Conservation (phyloP, 495 filamentous ascomycete genomes). For the Lophium mytilinum region DNA sequence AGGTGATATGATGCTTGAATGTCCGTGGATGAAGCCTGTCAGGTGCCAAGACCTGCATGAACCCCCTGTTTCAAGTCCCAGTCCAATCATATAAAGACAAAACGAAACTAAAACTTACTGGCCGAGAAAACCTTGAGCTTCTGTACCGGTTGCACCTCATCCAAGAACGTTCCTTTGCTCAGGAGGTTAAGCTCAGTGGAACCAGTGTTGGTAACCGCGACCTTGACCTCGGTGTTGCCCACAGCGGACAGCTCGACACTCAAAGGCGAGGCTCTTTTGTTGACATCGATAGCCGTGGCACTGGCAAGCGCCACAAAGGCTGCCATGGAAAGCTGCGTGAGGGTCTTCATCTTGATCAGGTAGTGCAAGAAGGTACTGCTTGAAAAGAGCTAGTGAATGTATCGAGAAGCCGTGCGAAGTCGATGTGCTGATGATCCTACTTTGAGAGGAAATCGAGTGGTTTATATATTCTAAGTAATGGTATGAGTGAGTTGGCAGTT, state of each 20-base stretch:
- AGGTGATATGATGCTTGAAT: too few species aligned
- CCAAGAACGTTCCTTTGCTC: conserved; percentile 55
- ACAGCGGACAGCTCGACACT: conserved; percentile 46
- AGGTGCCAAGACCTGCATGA: too few species aligned
- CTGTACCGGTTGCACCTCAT: conserved; percentile 46
- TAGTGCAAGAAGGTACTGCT: neutral
- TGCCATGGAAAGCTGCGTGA: conserved; percentile 16
- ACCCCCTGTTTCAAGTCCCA: too few species aligned
- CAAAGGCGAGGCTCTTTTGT: conserved; percentile 39
- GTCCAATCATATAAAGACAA: too few species aligned
- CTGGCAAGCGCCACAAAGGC: conserved; percentile 40
- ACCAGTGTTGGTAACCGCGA: conserved; percentile 54
- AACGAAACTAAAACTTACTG: conserved; percentile 29
- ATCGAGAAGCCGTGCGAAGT: neutral
- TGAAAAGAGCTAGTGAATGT: neutral
- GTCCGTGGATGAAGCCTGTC: too few species aligned
- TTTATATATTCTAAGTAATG: too few species aligned
- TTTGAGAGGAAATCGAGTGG: neutral
- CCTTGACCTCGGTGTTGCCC: conserved; percentile 51
- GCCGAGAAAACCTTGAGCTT: conserved; percentile 51
- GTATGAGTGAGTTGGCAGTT: too few species aligned
- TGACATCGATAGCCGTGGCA: conserved; percentile 39
- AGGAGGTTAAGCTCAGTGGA: conserved; percentile 47
- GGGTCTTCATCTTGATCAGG: conserved; percentile 16
- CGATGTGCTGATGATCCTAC: conserved; percentile 1